Evolutionary conservation across 805 yeast genomes (phyloP).

Genomic region (Barnettozyma vustinii): DNA sequence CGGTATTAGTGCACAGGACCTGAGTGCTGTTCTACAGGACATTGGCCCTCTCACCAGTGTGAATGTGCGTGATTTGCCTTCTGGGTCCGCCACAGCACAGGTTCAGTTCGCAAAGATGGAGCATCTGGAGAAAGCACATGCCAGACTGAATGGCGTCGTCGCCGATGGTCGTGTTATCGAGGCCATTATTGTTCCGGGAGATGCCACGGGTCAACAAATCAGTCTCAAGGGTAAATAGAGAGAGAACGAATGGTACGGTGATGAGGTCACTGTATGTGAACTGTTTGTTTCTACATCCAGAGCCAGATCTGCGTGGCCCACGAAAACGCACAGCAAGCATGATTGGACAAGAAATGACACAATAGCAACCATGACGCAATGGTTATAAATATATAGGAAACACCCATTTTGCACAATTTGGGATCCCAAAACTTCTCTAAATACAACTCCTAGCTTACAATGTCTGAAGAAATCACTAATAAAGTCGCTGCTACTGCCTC

Average conservation of each 20-base stretch:
- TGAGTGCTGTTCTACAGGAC: slow-evolving; percentile 21
- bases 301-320: neutral
- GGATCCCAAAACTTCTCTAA: too few species aligned
- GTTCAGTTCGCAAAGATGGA: slow-evolving; percentile 28
- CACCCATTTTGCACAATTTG: neutral
- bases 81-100: slow-evolving; percentile 36
- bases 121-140: slow-evolving; percentile 27
- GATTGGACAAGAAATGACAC: neutral
- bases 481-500: slow-evolving; percentile 47
- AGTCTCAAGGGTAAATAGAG: neutral
- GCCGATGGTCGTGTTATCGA: slow-evolving; percentile 42
- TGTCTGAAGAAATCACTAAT: neutral
- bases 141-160: slow-evolving; percentile 35
- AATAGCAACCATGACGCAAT: neutral
- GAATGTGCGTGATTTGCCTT: slow-evolving; percentile 30
- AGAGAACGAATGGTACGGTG: neutral
- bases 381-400: neutral
- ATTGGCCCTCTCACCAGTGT: slow-evolving; percentile 23
- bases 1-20: slow-evolving; percentile 28
- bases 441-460: neutral
- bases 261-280: neutral
- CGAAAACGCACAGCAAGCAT: neutral
- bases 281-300: neutral
- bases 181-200: slow-evolving; percentile 24
- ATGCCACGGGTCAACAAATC: slow-evolving; percentile 1